phyloP scores from a whole-genome alignment of 2,329 filamentous ascomycete genomes.

The Botrytis porri region DNA sequence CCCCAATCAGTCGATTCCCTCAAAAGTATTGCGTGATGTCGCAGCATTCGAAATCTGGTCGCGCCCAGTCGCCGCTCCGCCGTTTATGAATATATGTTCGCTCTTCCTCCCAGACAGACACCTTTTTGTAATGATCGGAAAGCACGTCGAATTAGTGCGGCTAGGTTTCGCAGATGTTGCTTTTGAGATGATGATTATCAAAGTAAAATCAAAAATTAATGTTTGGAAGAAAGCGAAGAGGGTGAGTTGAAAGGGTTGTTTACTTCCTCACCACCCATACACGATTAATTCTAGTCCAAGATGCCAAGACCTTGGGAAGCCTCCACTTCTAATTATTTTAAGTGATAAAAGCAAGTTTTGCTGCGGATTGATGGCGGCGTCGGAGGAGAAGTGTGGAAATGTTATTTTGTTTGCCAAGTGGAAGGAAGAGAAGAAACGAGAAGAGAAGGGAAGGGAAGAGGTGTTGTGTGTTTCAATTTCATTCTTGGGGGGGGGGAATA shows the following conservation, averaged over 20 bases:
- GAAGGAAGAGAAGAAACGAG: neutral
- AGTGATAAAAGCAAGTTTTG: conserved; percentile 10
- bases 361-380: neutral
- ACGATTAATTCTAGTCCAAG: conserved; percentile 6
- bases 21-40: conserved; percentile 35
- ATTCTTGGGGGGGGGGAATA: neutral
- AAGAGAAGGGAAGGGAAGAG: neutral
- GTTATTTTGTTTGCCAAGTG: neutral
- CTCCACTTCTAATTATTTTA: conserved; percentile 5
- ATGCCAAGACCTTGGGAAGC: conserved; percentile 12
- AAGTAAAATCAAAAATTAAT: neutral
- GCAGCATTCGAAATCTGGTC: conserved; percentile 46
- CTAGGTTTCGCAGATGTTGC: conserved; percentile 6
- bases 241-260: neutral
- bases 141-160: neutral
- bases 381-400: neutral
- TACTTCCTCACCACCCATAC: neutral
- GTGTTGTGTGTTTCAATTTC: neutral
- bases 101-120: neutral
- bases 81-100: neutral
- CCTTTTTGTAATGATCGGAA: conserved; percentile 5
- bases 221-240: neutral
- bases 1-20: conserved; percentile 39
- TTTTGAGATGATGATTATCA: neutral
- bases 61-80: conserved; percentile 50